Evolutionary conservation across 2,329 filamentous ascomycete genomes (phyloP), one percentile per base, ranked within the genome.

Genomic region (Paracoccidioides brasiliensis): DNA sequence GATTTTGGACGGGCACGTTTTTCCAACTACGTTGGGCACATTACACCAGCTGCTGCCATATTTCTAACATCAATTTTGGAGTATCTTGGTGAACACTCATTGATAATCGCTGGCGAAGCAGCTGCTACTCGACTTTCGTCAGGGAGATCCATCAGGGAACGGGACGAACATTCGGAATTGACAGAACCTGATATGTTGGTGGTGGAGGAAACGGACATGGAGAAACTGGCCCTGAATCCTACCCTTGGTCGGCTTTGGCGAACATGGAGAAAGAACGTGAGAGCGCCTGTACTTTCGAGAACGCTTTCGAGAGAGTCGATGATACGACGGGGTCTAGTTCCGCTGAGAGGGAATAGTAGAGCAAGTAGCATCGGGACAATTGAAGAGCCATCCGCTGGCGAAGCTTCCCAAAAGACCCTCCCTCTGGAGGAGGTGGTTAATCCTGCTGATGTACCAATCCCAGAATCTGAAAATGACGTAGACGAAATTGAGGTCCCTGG

Each of bases 51-150:
- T 0, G 88, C 94, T 12, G 90, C 93, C 57, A 97, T 98, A 61
- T 98, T 97, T 71, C 75, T 98, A 49, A 96, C 93, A 0, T 94
- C 91, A 0, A 88, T 98, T 58, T 76, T 98, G 44, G 93, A 98
- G 70, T 93, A 90, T 66, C 83, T 98, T 70, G 91, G 88, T 37
- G 93, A 98, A 71, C 87, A 95, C 67, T 86, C 89, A 5, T 75
- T 98, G 58, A 80, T 90, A n/a, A 81, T 94, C 42, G 88, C 90
- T 14, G 88, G 88, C 12, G 86, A 95, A 66, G 89, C 88, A 33
- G 86, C 93, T 1, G 89, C 70, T 35, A 42, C 41, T 55, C 15
- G 83, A 66, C 55, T 81, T 88, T 60, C 76, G 84, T 63, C 77
- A 78, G 43, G 53, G 48, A 49, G 43, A 55, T 35, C 44, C 33